Base-by-base conservation (phyloP, 2,329 filamentous ascomycete genomes). In the Thermothelomyces thermophilus region DNA sequence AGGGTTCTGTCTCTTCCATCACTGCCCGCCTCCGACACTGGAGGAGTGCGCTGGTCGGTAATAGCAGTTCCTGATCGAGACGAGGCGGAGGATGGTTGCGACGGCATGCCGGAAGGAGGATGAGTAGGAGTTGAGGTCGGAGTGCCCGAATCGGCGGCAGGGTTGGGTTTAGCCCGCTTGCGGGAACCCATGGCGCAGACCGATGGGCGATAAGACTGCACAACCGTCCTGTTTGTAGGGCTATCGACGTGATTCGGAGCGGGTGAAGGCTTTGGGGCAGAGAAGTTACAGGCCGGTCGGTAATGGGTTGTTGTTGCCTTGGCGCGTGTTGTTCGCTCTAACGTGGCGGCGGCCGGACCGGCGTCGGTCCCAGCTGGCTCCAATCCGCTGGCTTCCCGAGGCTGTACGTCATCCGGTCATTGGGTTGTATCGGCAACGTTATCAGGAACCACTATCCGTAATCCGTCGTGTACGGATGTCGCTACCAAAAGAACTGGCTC, bases 91-190 rank as follows among this genome's bases (percentile, higher is more conserved):
- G 48, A 19, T 20, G 57, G 47, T 43, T 59, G 57, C 53, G 58
- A 56, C 26, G 59, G 50, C 50, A 53, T 54, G 16, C 53, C 20
- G 41, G 57, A 45, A 11, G 44, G 33, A 26, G 34, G 35, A 17
- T 56, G 41, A 37, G 17, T 10, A 11, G 35, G n/a, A 3, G 22
- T 41, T 17, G 39, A 11, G 26, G 57, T 50, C 16, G 51, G 14
- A 10, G 41, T 22, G 31, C 20, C 35, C 41, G 36, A 26, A 31
- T 50, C 49, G 9, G 50, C 46, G 35, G 60, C 53, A 44, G 68
- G 63, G 48, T 68, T 67, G 17, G 64, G 66, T 53, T 68, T 67
- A 37, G 63, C 57, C 52, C 70, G 69, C 59, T 74, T 74, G 54
- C 69, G 64, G 41, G 68, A 64, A 58, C 62, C 66, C 70, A 73